Percentiles rank a stretch among this genome's conserved stretches.
Conservation (phyloP, 306 rosid species). For the Inga leiocalycina region DNA sequence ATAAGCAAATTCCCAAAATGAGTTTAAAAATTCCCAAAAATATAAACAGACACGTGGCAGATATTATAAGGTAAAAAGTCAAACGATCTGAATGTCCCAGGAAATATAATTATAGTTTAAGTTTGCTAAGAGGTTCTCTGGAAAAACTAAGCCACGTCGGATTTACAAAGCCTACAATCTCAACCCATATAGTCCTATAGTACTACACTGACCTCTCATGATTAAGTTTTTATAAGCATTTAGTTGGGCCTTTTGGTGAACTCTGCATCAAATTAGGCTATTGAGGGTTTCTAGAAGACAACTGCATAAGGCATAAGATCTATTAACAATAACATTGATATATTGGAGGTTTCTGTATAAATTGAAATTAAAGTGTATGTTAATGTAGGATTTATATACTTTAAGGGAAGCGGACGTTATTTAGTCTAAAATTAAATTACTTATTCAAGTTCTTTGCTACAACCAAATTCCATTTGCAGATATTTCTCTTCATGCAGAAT, state of each 20-base stretch:
- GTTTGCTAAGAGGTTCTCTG: neutral
- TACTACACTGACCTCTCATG: neutral
- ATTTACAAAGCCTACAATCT: neutral
- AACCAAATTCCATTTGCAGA: neutral
- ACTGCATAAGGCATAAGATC: neutral
- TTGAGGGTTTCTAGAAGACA: neutral
- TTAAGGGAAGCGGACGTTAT: neutral
- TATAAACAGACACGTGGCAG: neutral
- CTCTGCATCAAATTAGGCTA: neutral
- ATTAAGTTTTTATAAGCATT: neutral
- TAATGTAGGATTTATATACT: neutral
- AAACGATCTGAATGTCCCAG: neutral
- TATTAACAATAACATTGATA: neutral
- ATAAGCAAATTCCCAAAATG: neutral
- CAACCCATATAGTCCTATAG: neutral
- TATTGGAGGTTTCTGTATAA: neutral
- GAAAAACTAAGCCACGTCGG: neutral
- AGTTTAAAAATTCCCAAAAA: too few relatives aligned
- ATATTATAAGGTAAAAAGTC: neutral
- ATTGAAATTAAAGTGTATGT: neutral
- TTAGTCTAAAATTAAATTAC: neutral
- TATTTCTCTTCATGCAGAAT: constrained; percentile 8
- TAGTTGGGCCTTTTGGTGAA: neutral
- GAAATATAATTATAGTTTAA: neutral
- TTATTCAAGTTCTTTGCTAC: constrained; percentile 6